phyloP scores from a whole-genome alignment of 768 basidiomycete genomes.

The Mycena crocata region DNA sequence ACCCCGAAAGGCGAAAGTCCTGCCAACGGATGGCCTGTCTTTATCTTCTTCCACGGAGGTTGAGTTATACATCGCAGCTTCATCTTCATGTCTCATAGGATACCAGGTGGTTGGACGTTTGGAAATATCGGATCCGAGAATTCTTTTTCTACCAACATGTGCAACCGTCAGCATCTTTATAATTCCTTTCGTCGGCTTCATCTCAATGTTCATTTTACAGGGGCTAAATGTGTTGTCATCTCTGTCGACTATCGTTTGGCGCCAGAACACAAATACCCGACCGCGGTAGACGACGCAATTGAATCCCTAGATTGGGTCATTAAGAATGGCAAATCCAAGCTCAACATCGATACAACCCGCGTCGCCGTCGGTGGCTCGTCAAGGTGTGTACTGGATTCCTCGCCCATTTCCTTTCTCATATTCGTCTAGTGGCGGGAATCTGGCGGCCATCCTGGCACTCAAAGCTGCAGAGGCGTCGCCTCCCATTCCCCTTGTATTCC shows the following conservation, averaged over 20 bases:
- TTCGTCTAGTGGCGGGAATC: constrained; percentile 71
- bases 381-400: constrained; percentile 53
- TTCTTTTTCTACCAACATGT: constrained; percentile 72
- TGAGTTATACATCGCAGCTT: constrained; percentile 14
- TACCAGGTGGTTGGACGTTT: constrained; percentile 81
- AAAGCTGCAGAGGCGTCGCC: constrained; percentile 64
- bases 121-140: constrained; percentile 71
- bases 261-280: constrained; percentile 77
- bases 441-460: constrained; percentile 73
- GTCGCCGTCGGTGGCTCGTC: constrained; percentile 82
- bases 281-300: constrained; percentile 78
- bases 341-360: constrained; percentile 61
- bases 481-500: constrained; percentile 67
- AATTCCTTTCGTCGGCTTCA: not conserved
- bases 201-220: constrained; percentile 43
- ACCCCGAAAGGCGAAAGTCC: constrained; percentile 68
- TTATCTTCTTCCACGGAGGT: constrained; percentile 84
- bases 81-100: not conserved
- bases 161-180: constrained; percentile 54
- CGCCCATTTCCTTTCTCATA: not conserved
- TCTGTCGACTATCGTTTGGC: constrained; percentile 80
- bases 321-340: constrained; percentile 55
- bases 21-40: constrained; percentile 72
- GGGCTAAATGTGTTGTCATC: constrained; percentile 69
- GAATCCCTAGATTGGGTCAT: constrained; percentile 74